phyloP scores from a whole-genome alignment of 768 basidiomycete species.

The Tylopilus rubrobrunneus region DNA sequence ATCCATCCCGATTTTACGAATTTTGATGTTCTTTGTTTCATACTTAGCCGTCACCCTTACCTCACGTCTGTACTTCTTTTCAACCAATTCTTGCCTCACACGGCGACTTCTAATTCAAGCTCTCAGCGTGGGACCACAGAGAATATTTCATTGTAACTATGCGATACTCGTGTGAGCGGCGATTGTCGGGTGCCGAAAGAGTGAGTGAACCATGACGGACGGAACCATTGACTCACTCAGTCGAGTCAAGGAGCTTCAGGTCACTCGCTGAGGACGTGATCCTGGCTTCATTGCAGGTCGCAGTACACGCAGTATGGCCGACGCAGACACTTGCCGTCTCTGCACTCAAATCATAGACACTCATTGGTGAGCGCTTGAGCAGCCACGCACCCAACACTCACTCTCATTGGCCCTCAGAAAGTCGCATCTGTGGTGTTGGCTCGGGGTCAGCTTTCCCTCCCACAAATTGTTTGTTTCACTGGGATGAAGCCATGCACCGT shows the following conservation, averaged over 20 bases:
- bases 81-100: too few species aligned
- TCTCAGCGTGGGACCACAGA: too few species aligned
- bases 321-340: constrained; percentile 55
- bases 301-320: constrained; percentile 49
- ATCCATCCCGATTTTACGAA: too few species aligned
- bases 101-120: too few species aligned
- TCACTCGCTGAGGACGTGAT: not conserved
- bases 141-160: too few species aligned
- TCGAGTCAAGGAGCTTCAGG: constrained; percentile 5
- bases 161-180: not conserved
- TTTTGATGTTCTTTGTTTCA: too few species aligned
- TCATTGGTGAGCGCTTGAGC: constrained; percentile 67
- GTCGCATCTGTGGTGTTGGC: too few species aligned
- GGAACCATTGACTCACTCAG: too few species aligned
- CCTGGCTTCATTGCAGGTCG: too few species aligned
- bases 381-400: not conserved
- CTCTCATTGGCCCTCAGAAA: constrained; percentile 42
- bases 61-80: too few species aligned
- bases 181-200: not conserved
- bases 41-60: too few species aligned
- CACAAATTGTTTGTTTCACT: constrained; percentile 65
- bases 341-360: constrained; percentile 60
- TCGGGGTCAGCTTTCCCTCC: constrained; percentile 78
- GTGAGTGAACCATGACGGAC: too few species aligned
- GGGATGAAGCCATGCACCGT: constrained; percentile 62